These are phyloP conservation scores for Aspergillus proliferans DNA, from an alignment of 2,329 filamentous ascomycete genomes.

Conservation along the genomic window DNA sequence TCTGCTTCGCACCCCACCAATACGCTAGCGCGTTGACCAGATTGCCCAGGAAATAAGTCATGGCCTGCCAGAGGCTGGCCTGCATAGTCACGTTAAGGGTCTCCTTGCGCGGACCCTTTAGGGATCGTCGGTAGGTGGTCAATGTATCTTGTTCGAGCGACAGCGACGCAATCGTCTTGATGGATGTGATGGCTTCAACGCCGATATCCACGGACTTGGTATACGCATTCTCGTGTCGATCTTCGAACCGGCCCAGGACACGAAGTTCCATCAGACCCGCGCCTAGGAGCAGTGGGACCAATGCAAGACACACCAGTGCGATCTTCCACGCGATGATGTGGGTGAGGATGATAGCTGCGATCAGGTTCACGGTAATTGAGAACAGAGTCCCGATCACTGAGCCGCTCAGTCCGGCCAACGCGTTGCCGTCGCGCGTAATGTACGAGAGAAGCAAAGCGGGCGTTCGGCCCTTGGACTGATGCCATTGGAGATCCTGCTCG, in stretches of 20 bases:
- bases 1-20: conserved; percentile 70
- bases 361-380: conserved; percentile 60
- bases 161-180: conserved; percentile 46
- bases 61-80: conserved; percentile 40
- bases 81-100: conserved; percentile 45
- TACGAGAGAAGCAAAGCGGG: conserved; percentile 57
- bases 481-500: conserved; percentile 62
- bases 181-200: conserved; percentile 47
- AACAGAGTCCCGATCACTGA: conserved; percentile 64
- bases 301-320: conserved; percentile 62
- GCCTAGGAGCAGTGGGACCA: conserved; percentile 62
- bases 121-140: conserved; percentile 38
- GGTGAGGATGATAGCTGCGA: conserved; percentile 61
- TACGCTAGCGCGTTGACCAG: conserved; percentile 69
- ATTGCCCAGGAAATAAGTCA: conserved; percentile 46
- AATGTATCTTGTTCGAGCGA: conserved; percentile 47
- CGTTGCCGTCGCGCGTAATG: conserved; percentile 63
- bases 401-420: conserved; percentile 62
- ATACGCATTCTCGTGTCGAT: conserved; percentile 46
- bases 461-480: conserved; percentile 57
- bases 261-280: conserved; percentile 63
- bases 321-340: conserved; percentile 71
- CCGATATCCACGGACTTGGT: conserved; percentile 45
- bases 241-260: conserved; percentile 54
- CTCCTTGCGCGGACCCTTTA: conserved; percentile 20